Evolutionary conservation across 805 yeast species (phyloP).

Genomic region (Ogataea methanolica): DNA sequence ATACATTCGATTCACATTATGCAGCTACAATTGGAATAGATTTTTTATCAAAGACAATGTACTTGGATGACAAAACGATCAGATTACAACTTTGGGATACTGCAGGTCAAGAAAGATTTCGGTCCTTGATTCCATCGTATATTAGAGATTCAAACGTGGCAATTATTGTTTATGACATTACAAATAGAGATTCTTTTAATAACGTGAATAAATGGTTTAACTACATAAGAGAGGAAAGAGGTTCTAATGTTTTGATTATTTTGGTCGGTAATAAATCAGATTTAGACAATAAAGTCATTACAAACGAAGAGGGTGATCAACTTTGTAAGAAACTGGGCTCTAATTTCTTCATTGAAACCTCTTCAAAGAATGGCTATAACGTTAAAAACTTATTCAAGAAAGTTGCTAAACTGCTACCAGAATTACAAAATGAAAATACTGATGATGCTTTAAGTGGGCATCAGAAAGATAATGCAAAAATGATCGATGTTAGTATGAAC

Average conservation of each 20-base stretch:
- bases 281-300: slow-evolving; percentile 77
- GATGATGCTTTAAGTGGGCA: slow-evolving; percentile 19
- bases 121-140: slow-evolving; percentile 91
- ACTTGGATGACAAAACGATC: slow-evolving; percentile 91
- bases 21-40: slow-evolving; percentile 97
- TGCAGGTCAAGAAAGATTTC: slow-evolving; percentile 94
- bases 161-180: slow-evolving; percentile 90
- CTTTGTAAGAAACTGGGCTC: slow-evolving; percentile 71
- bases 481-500: slow-evolving; percentile 39
- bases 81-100: slow-evolving; percentile 97
- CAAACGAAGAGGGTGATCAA: slow-evolving; percentile 78
- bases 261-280: slow-evolving; percentile 92
- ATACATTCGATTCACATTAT: slow-evolving; percentile 92
- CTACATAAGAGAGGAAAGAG: slow-evolving; percentile 91
- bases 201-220: slow-evolving; percentile 89
- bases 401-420: slow-evolving; percentile 89
- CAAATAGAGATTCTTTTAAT: slow-evolving; percentile 78
- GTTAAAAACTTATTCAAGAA: slow-evolving; percentile 86
- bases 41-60: slow-evolving; percentile 88
- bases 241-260: slow-evolving; percentile 80
- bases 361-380: slow-evolving; percentile 92
- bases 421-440: slow-evolving; percentile 40
- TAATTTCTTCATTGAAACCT: slow-evolving; percentile 82
- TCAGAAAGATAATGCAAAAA: slow-evolving; percentile 30
- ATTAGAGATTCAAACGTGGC: slow-evolving; percentile 98